Evolutionary conservation across 106 monocot genomes (phyloP).

Genomic region (Hemerocallis citrina): DNA sequence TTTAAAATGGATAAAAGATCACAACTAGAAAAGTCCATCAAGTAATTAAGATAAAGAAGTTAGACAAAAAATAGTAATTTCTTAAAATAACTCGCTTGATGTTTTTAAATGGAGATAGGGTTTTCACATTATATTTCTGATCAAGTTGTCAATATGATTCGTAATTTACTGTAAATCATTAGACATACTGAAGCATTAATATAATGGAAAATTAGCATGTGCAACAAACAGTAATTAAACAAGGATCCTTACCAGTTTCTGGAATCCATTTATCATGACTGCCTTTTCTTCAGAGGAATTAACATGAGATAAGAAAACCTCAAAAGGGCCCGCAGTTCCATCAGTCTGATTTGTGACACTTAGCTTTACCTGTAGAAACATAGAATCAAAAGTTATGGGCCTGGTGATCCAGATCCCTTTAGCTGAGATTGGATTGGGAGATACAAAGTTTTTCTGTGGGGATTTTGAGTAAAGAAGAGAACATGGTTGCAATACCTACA

Average conservation of each 20-base stretch:
- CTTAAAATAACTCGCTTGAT: no score
- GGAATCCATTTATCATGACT: constrained; percentile 73
- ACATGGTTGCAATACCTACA: no score
- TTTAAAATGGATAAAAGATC: neutral
- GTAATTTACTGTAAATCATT: neutral
- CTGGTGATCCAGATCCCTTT: no score
- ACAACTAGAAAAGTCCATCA: neutral
- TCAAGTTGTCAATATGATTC: neutral
- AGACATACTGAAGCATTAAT: neutral
- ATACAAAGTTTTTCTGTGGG: no score
- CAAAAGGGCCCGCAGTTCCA: constrained; percentile 65
- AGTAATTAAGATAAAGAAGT: neutral
- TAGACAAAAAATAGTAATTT: neutral
- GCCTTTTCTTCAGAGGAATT: constrained; percentile 48
- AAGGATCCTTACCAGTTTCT: constrained; percentile 61
- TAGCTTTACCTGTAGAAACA: constrained; percentile 42
- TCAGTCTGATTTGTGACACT: constrained; percentile 72
- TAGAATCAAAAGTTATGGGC: neutral
- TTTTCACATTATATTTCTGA: neutral
- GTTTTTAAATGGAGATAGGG: neutral
- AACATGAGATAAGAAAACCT: constrained; percentile 54
- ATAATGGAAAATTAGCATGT: neutral
- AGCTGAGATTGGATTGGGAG: no score
- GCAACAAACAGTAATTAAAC: neutral
- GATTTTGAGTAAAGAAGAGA: no score